Percentiles rank a stretch among this genome's conserved stretches.
These are phyloP conservation scores for Aureobasidium musti DNA, from an alignment of 2,329 filamentous ascomycete species.

Conservation along the genomic window DNA sequence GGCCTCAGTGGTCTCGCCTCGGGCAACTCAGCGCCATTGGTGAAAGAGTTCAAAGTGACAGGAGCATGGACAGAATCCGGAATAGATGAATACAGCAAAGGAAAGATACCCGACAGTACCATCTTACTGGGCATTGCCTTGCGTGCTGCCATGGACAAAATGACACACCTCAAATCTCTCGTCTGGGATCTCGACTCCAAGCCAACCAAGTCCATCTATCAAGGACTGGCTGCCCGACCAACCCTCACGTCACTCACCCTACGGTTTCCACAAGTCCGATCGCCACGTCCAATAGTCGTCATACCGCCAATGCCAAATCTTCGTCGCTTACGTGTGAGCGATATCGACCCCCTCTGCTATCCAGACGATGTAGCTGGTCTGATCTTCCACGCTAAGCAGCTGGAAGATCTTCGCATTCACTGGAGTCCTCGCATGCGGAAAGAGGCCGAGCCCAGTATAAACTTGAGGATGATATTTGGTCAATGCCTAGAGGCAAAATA, in stretches of 20 bases:
- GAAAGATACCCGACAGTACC: conserved; percentile 62
- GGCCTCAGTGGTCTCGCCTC: conserved; percentile 64
- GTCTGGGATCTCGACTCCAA: conserved; percentile 64
- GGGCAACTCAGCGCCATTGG: conserved; percentile 55
- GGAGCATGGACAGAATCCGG: conserved; percentile 62
- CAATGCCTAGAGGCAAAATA: conserved; percentile 54
- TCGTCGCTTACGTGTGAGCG: conserved; percentile 55
- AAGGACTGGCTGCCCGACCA: conserved; percentile 54
- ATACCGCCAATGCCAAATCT: conserved; percentile 61
- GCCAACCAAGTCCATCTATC: conserved; percentile 60
- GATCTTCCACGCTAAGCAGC: conserved; percentile 55
- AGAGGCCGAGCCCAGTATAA: conserved; percentile 59
- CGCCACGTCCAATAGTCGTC: conserved; percentile 58
- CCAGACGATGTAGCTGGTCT: conserved; percentile 63
- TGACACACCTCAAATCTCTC: conserved; percentile 58
- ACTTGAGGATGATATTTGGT: conserved; percentile 58
- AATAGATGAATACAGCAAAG: conserved; percentile 59
- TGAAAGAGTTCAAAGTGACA: conserved; percentile 54
- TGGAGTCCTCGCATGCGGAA: conserved; percentile 64
- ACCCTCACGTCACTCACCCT: conserved; percentile 57
- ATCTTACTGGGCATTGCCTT: conserved; percentile 65
- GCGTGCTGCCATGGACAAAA: conserved; percentile 61
- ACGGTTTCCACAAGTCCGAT: conserved; percentile 57
- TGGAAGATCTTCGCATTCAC: conserved; percentile 59
- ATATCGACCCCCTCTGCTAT: conserved; percentile 66